Evolutionary conservation across 2,329 filamentous ascomycete species (phyloP), one percentile per base, ranked within the genome.

Genomic region (Macrophomina pseudophaseolina): DNA sequence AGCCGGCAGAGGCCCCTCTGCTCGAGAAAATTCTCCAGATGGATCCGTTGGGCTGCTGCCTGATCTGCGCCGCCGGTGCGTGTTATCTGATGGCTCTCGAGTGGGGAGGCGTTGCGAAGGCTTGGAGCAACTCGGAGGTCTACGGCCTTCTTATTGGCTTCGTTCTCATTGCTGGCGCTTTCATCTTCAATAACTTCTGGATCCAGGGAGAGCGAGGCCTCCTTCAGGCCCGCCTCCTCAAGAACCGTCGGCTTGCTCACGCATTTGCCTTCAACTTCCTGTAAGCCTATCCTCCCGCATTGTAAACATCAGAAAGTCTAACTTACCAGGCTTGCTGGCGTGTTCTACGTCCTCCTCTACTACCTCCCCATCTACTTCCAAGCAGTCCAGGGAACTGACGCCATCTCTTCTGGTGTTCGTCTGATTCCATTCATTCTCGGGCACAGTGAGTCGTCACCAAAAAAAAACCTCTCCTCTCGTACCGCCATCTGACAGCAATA

Each of bases 331-430:
- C 38, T 46, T 11, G 56, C 38, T 2, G 56, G 56, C 2, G 46
- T 52, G 9, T 51, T 70, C 8, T 51, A 46, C 11, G 42, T 74
- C 4, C 73, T 76, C 23, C 72, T 78, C 23, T 79, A 75, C 70
- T 78, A 78, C 68, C 72, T 83, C 16, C 76, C 76, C 18, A 75
- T 79, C 66, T 80, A 80, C 69, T 82, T 83, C 72, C 81, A 83
- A 71, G 77, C 78, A 38, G 76, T 79, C 64, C 80, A 80, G 69
- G 73, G 75, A 23, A 77, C 76, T 3, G 74, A 74, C 2, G 77
- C 81, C 16, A 74, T 79, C 33, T 70, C 74, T 12, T 76, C 76
- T 16, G 78, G 77, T 8, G 75, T 80, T 38, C 70, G 69, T 54
- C 74, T 69, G 8, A 63, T 80, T 9, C 75, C 78, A 0, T 64